These are phyloP conservation scores for Eutrema salsugineum DNA, from an alignment of 441 rosid genomes.

Conservation along the genomic window DNA sequence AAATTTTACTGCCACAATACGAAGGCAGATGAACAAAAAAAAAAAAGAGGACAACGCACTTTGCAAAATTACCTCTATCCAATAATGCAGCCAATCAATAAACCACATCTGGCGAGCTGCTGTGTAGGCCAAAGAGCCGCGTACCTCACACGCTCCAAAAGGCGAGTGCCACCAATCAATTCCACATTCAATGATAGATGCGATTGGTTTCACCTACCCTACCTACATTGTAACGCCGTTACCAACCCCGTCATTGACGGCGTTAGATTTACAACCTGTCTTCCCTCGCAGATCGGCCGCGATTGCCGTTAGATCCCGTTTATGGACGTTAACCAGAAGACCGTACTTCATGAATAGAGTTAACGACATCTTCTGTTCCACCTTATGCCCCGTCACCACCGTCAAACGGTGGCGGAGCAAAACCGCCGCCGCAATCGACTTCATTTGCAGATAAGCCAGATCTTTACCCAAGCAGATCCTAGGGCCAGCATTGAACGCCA, in stretches of 20 bases:
- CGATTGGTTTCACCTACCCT: slow-evolving; percentile 15
- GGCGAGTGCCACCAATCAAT: slow-evolving; percentile 12
- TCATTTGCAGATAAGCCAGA: slow-evolving; percentile 92
- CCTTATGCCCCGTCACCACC: slow-evolving; percentile 65
- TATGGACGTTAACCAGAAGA: slow-evolving; percentile 60
- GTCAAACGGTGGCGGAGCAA: slow-evolving; percentile 70
- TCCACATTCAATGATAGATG: slow-evolving; percentile 21
- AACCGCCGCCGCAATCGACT: slow-evolving; percentile 80
- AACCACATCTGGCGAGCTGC: not conserved
- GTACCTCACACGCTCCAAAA: slow-evolving; percentile 9
- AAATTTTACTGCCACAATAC: slow-evolving; percentile 16
- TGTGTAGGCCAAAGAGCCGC: not conserved
- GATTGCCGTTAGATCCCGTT: slow-evolving; percentile 51
- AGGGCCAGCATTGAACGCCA: slow-evolving; percentile 93
- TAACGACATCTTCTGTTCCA: slow-evolving; percentile 96
- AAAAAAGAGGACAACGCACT: slow-evolving; percentile 10
- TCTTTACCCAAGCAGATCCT: slow-evolving; percentile 86
- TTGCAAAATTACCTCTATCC: slow-evolving; percentile 32
- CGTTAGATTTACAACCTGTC: slow-evolving; percentile 32
- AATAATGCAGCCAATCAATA: slow-evolving; percentile 12
- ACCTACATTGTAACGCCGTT: slow-evolving; percentile 26
- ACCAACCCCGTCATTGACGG: slow-evolving; percentile 26
- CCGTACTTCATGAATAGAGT: slow-evolving; percentile 93
- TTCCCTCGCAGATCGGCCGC: slow-evolving; percentile 34
- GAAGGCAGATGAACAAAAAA: not conserved